A percentile compares a stretch with the other conserved stretches of the same genome.
phyloP scores from a whole-genome alignment of 805 yeast genomes.

The Candida pseudofarinosa region DNA sequence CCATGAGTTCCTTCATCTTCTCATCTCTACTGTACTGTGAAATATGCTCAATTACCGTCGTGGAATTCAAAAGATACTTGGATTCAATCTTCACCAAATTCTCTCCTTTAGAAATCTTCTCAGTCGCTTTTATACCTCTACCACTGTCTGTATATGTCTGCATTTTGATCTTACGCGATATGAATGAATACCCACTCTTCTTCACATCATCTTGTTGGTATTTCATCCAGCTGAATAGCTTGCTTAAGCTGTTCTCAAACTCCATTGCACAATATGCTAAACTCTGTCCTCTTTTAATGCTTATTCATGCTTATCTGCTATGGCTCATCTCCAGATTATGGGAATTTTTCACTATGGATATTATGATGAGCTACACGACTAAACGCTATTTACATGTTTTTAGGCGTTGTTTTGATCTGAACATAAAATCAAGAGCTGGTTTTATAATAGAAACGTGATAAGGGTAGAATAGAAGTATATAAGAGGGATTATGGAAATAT shows the following conservation, averaged over 20 bases:
- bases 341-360: too few relatives aligned
- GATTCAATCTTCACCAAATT: constrained; percentile 55
- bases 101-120: constrained; percentile 36
- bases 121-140: constrained; percentile 53
- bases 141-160: constrained; percentile 44
- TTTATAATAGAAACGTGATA: too few relatives aligned
- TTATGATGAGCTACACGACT: not conserved
- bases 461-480: too few relatives aligned
- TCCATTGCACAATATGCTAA: not conserved
- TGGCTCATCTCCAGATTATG: not conserved
- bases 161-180: constrained; percentile 42
- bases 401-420: not conserved
- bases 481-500: constrained; percentile 25
- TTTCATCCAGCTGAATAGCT: not conserved
- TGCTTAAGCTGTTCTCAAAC: not conserved
- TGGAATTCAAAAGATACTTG: constrained; percentile 53
- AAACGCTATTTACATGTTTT: not conserved
- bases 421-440: not conserved
- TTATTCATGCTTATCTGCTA: not conserved
- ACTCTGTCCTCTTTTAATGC: not conserved
- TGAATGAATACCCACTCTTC: constrained; percentile 12
- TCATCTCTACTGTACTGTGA: constrained; percentile 39
- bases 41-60: constrained; percentile 43
- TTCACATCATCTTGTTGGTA: not conserved
- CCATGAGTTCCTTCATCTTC: constrained; percentile 17